A percentile compares a stretch with the other conserved stretches of the same genome.
Evolutionary conservation across 2,329 filamentous ascomycete species (phyloP).

Genomic region (Nemania sp.): DNA sequence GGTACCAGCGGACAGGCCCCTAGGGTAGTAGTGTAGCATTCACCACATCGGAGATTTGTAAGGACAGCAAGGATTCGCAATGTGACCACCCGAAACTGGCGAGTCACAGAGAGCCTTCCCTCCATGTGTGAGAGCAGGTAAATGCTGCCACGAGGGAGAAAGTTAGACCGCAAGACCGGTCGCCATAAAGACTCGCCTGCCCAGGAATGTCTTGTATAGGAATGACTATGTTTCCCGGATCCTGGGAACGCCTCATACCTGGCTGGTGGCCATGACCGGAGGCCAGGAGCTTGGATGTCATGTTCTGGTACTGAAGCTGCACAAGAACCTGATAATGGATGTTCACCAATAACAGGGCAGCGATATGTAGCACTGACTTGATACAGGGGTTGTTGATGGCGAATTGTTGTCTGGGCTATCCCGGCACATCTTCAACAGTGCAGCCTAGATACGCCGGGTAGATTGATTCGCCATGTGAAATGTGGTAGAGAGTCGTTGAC

Average conservation of each 20-base stretch:
- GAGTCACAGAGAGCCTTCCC: background rate
- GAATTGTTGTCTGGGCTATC: slow-evolving; percentile 10
- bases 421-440: slow-evolving; percentile 14
- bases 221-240: slow-evolving; percentile 16
- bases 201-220: background rate
- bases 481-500: background rate
- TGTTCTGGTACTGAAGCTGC: slow-evolving; percentile 20
- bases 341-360: slow-evolving; percentile 14
- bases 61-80: background rate
- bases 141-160: background rate
- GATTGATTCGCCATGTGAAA: background rate
- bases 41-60: slow-evolving; percentile 6
- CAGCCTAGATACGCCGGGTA: slow-evolving; percentile 1
- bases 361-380: slow-evolving; percentile 5
- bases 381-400: slow-evolving; percentile 9
- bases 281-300: slow-evolving; percentile 10
- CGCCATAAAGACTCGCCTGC: slow-evolving; percentile 18
- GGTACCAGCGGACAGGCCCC: background rate
- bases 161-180: background rate
- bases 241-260: slow-evolving; percentile 22
- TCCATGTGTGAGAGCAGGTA: background rate
- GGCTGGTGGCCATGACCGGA: slow-evolving; percentile 7
- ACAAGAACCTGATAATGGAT: slow-evolving; percentile 8
- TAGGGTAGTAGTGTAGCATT: no score
- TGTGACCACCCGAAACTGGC: background rate